Evolutionary conservation across 495 filamentous ascomycete species (phyloP).

Genomic region (Penicillium macrosclerotiorum): DNA sequence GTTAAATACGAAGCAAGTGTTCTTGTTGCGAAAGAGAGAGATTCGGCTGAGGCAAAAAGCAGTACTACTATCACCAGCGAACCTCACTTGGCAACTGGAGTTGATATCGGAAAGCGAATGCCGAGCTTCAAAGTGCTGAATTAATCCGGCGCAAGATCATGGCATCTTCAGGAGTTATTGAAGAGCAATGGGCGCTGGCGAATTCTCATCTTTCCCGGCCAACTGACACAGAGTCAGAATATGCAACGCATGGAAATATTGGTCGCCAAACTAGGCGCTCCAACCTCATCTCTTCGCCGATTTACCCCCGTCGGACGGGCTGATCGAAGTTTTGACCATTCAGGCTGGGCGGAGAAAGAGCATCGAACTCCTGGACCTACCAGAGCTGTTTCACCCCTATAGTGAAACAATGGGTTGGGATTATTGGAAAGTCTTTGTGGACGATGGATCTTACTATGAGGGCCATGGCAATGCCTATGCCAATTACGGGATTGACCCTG

Average conservation of each 20-base stretch:
- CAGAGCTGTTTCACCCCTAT: conserved; percentile 54
- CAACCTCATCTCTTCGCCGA: conserved; percentile 43
- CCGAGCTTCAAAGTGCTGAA: conserved; percentile 55
- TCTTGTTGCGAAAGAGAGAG: conserved; percentile 31
- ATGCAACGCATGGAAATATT: conserved; percentile 42
- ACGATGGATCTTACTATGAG: conserved; percentile 60
- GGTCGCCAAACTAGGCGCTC: conserved; percentile 34
- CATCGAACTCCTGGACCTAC: conserved; percentile 55
- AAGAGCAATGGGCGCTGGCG: conserved; percentile 55
- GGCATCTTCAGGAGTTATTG: conserved; percentile 49
- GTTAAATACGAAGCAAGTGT: conserved; percentile 37
- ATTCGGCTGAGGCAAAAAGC: conserved; percentile 25
- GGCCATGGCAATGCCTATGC: conserved; percentile 60
- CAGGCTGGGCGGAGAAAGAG: conserved; percentile 48
- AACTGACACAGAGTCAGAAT: conserved; percentile 40
- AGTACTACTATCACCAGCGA: conserved; percentile 29
- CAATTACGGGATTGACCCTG: conserved; percentile 57
- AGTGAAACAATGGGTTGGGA: conserved; percentile 54
- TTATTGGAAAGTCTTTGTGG: conserved; percentile 63
- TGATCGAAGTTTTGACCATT: conserved; percentile 56
- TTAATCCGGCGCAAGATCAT: conserved; percentile 55
- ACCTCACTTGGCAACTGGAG: conserved; percentile 35
- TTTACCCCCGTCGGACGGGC: conserved; percentile 44
- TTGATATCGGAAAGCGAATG: conserved; percentile 50
- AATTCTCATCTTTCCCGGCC: conserved; percentile 61